Conservation (phyloP, 2,329 filamentous ascomycete species). For the Periconia digitata region DNA sequence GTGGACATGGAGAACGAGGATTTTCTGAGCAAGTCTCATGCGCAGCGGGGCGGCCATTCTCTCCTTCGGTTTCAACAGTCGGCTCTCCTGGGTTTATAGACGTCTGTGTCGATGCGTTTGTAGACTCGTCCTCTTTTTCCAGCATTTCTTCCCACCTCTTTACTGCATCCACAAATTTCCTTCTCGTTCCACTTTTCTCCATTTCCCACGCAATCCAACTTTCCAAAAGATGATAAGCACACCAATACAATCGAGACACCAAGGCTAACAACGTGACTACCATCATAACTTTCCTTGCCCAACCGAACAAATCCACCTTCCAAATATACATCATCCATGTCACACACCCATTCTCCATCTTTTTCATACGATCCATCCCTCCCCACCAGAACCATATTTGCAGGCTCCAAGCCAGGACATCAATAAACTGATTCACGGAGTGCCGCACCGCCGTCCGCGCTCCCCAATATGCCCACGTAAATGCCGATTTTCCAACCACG, state of each 20-base stretch:
- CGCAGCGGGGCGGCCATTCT: neutral
- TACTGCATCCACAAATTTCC: slow-evolving; percentile 7
- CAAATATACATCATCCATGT: slow-evolving; percentile 15
- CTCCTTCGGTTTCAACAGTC: neutral
- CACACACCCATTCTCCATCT: neutral
- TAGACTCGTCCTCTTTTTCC: neutral
- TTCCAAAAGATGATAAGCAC: neutral
- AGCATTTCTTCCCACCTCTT: slow-evolving; percentile 4
- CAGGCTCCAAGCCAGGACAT: slow-evolving; percentile 8
- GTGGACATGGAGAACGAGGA: neutral
- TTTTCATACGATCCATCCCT: neutral
- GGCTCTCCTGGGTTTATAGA: too few species aligned
- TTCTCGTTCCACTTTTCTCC: slow-evolving; percentile 5
- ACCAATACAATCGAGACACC: slow-evolving; percentile 9
- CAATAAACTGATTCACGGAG: slow-evolving; percentile 5
- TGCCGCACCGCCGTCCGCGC: slow-evolving; percentile 5
- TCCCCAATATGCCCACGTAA: neutral
- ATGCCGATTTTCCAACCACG: slow-evolving; percentile 6
- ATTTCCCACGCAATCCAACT: slow-evolving; percentile 5
- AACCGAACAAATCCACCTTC: slow-evolving; percentile 22
- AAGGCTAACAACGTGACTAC: slow-evolving; percentile 11
- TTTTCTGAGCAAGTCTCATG: neutral
- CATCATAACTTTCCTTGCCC: slow-evolving; percentile 21
- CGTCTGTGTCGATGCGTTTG: too few species aligned
- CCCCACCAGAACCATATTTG: slow-evolving; percentile 25